Evolutionary conservation across 768 basidiomycete species (phyloP).

Genomic region (Pleurotus ostreatus): DNA sequence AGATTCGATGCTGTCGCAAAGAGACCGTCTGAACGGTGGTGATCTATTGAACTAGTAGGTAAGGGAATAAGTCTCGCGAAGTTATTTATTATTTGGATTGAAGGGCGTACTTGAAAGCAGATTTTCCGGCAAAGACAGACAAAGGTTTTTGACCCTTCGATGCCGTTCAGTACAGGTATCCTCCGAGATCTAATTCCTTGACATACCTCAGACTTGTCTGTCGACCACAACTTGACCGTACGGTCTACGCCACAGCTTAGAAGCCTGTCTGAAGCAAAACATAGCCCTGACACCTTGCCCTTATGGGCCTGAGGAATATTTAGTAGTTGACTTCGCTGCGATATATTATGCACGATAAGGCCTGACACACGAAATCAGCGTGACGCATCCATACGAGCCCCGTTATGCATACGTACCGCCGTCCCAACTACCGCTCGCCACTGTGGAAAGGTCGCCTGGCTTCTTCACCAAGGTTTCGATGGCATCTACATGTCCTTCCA

Average conservation of each 20-base stretch:
- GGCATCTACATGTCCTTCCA: slow-evolving; percentile 94
- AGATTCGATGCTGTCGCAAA: slow-evolving; percentile 93
- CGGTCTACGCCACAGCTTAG: slow-evolving; percentile 82
- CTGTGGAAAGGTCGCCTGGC: slow-evolving; percentile 65
- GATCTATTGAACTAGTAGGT: slow-evolving; percentile 77
- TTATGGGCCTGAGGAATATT: slow-evolving; percentile 73
- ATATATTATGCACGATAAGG: slow-evolving; percentile 81
- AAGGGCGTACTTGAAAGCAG: slow-evolving; percentile 77
- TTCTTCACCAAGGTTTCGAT: slow-evolving; percentile 82
- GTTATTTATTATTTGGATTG: neutral
- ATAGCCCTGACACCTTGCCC: slow-evolving; percentile 80
- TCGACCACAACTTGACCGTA: slow-evolving; percentile 80
- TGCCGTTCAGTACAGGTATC: neutral
- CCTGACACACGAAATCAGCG: slow-evolving; percentile 37
- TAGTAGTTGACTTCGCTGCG: slow-evolving; percentile 47
- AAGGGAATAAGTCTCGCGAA: slow-evolving; percentile 4
- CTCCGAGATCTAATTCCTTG: neutral
- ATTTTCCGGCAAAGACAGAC: slow-evolving; percentile 79
- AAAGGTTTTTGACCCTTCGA: slow-evolving; percentile 46
- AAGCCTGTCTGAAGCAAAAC: slow-evolving; percentile 63
- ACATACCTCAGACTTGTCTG: slow-evolving; percentile 32
- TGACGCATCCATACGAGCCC: neutral
- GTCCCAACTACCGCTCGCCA: slow-evolving; percentile 94
- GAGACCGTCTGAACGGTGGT: slow-evolving; percentile 82
- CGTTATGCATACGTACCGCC: slow-evolving; percentile 61